Evolutionary conservation across 169 alveolate species (phyloP), one percentile per base, ranked within the genome.

Genomic region (Plasmodium knowlesi): DNA sequence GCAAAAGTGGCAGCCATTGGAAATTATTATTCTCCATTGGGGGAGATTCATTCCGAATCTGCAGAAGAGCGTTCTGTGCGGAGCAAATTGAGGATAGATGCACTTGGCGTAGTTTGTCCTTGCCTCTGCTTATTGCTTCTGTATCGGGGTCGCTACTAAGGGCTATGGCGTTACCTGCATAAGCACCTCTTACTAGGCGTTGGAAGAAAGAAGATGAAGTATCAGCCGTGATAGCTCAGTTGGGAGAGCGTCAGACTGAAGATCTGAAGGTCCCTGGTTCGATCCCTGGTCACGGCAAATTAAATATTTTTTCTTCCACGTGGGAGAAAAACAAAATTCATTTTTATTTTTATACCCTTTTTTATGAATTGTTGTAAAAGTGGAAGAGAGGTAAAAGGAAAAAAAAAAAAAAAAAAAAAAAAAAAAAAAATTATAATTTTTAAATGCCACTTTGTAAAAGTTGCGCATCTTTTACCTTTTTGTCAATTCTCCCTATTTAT

Each of bases 161-260:
- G 22, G 61, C 22, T 14, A 14, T 22, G 61, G 2, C 22, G 61
- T 14, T 19, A 50, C 8, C 0, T 5, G 61, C 8, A 16, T 19
- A 50, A 12, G 61, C 22, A 16, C 22, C 16, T 67, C 37, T 22
- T 67, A 67, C 16, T 19, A 10, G 76, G 76, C 37, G 34, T 81
- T 14, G 5, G 61, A n/a, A 34, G 50, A 8, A 30, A 50, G 43
- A 50, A 43, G 5, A 25, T 5, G 37, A 43, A 8, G n/a, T 19
- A 61, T 6, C 70, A 85, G 98, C 98, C 98, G 98, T 96, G 98
- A 95, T 98, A 98, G 99, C 99, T 98, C 99, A 98, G 99, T 98
- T 98, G 99, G 99, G 99, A 98, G 99, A 98, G 99, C 99, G 99
- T 98, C 97, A 98, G 99, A 98, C 99, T 98, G 99, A 98, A 98